Evolutionary conservation across 768 basidiomycete species (phyloP).

Genomic region (Holtermanniella nyarrowii): DNA sequence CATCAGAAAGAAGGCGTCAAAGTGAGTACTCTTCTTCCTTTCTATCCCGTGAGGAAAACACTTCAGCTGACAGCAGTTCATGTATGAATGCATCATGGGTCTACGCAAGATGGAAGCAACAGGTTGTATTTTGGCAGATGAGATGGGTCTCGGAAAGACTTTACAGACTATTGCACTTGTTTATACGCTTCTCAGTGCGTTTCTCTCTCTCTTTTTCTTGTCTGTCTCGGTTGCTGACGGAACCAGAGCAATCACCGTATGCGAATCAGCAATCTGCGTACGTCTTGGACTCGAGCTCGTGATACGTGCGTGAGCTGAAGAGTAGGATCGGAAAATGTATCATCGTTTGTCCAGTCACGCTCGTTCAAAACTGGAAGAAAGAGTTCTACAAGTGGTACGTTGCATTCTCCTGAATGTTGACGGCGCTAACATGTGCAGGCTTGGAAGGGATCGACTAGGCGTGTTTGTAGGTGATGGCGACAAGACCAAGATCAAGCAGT

Average conservation of each 20-base stretch:
- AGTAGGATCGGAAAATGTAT: conserved; percentile 62
- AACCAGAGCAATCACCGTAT: conserved; percentile 29
- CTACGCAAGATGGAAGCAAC: conserved; percentile 75
- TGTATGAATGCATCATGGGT: conserved; percentile 96
- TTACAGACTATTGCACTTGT: conserved; percentile 76
- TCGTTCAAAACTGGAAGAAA: conserved; percentile 87
- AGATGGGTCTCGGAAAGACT: conserved; percentile 98
- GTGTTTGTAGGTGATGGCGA: conserved; percentile 55
- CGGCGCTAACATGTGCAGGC: conserved; percentile 6
- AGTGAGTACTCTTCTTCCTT: conserved; percentile 14
- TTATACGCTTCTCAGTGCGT: conserved; percentile 81
- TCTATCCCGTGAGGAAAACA: background rate
- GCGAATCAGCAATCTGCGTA: conserved; percentile 16
- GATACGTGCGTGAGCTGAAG: background rate
- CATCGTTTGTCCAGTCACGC: conserved; percentile 86
- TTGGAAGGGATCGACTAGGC: conserved; percentile 46
- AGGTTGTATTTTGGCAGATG: conserved; percentile 93
- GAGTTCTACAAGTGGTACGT: conserved; percentile 92
- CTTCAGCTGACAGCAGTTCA: conserved; percentile 48
- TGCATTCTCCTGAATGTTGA: conserved; percentile 13
- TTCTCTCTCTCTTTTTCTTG: background rate
- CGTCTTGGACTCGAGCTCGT: background rate
- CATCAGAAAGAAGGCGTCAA: conserved; percentile 76
- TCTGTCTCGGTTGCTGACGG: background rate
- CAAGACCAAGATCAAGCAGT: conserved; percentile 54